A percentile compares a stretch with the other conserved stretches of the same genome.
phyloP scores from a whole-genome alignment of 2,329 filamentous ascomycete species.

The Epicoccum nigrum region DNA sequence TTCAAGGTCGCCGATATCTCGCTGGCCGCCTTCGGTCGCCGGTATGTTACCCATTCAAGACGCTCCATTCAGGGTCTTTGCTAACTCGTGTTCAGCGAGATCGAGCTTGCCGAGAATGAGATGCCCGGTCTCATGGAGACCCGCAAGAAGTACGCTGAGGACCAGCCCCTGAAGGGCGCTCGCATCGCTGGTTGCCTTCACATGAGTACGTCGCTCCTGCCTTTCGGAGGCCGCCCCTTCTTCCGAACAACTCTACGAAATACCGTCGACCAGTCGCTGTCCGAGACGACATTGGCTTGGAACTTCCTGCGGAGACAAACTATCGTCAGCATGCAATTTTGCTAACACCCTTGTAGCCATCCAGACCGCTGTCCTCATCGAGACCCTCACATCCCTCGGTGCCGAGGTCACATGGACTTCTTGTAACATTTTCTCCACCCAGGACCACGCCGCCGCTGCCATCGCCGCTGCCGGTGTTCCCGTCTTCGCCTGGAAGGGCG shows the following conservation, averaged over 20 bases:
- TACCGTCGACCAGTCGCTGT: background rate
- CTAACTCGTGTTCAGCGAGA: constrained; percentile 62
- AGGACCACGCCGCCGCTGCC: constrained; percentile 96
- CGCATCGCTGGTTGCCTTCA: constrained; percentile 97
- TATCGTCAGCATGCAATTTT: background rate
- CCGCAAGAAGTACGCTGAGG: constrained; percentile 84
- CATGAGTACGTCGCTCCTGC: constrained; percentile 71
- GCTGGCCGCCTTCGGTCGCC: constrained; percentile 96
- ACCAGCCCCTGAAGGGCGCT: constrained; percentile 93
- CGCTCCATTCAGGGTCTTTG: background rate
- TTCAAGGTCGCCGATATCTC: constrained; percentile 99
- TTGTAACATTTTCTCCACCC: constrained; percentile 99
- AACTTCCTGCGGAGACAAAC: constrained; percentile 8
- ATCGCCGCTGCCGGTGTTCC: constrained; percentile 93
- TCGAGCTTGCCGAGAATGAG: constrained; percentile 88
- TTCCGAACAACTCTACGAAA: background rate
- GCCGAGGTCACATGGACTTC: constrained; percentile 98
- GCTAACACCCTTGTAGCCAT: constrained; percentile 64
- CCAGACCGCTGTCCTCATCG: constrained; percentile 98
- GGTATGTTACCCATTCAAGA: constrained; percentile 47
- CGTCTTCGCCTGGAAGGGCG: constrained; percentile 84
- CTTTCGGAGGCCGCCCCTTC: constrained; percentile 10
- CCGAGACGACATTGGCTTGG: background rate
- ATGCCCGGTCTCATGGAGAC: constrained; percentile 99
- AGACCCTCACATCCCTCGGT: constrained; percentile 92